Evolutionary conservation across 768 basidiomycete species (phyloP), one percentile per base, ranked within the genome.

Genomic region (Auricularia auricula-judae): DNA sequence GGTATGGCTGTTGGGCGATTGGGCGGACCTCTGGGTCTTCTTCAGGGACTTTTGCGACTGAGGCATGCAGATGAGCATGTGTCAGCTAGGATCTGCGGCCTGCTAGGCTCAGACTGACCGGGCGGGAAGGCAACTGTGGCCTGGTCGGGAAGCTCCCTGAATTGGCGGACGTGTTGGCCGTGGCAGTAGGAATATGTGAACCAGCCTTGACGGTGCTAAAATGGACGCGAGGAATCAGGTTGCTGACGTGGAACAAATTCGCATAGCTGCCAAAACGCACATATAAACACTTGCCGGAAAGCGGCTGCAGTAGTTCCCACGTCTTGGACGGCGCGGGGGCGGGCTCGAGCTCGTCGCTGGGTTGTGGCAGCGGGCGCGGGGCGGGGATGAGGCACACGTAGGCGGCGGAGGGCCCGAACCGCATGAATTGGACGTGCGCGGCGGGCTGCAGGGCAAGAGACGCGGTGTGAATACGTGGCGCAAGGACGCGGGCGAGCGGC

Each of bases 101-200:
- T 0, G 66, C 54, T 42, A 42, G 39, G 18, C 62, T 64, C 35
- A 61, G 67, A 62, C 61, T 66, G 63, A 68, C 65, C 79, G 77
- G 86, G 89, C 89, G 75, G 86, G 76, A 67, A 82, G 79, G 68
- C 85, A 83, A 61, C 84, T 78, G 67, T 86, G 86, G 63, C 83
- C 74, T 59, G 56, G 72, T 84, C 85, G 68, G 78, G 72, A 65
- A 89, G 78, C 74, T 94, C 93, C 75, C 89, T 89, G 81, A 98
- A 99, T 76, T 99, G 97, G 65, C 95, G 87, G 66, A 98, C 93
- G 76, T 97, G 87, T 62, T 86, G 83, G 74, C 94, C 91, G 78
- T 99, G 94, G 78, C 96, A 93, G 75, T 91, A 97, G 61, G 92
- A 87, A 77, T 98, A 98, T 43, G 94, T 98, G 79, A 98, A 98